A percentile compares a stretch with the other conserved stretches of the same genome.
These are phyloP conservation scores for Dactylis glomerata DNA, from an alignment of 176 grass and related monocot genomes.

Conservation along the genomic window DNA sequence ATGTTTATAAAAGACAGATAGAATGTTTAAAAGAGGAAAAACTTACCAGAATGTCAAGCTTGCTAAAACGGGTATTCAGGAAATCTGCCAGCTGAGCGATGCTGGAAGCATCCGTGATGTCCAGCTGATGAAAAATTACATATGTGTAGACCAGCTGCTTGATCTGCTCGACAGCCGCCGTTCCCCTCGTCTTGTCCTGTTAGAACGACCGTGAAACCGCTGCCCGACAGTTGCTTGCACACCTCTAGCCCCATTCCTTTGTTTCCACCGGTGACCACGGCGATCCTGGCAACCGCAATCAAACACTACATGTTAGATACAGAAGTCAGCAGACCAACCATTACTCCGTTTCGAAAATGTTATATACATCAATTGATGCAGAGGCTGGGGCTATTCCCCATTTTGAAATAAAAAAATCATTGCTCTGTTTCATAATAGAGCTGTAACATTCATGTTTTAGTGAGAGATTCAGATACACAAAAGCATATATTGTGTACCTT, in stretches of 20 bases:
- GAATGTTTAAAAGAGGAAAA: not conserved
- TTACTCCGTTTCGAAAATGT: too few relatives aligned
- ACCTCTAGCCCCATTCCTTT: constrained; percentile 54
- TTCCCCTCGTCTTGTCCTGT: constrained; percentile 45
- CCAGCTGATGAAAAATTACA: constrained; percentile 50
- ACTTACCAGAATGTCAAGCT: constrained; percentile 42
- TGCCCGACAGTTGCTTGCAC: constrained; percentile 36
- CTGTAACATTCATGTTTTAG: too few relatives aligned
- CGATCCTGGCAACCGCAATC: constrained; percentile 11
- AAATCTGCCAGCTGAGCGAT: constrained; percentile 34
- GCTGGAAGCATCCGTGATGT: constrained; percentile 36
- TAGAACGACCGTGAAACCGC: constrained; percentile 36
- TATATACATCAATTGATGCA: too few relatives aligned
- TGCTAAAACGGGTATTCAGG: constrained; percentile 33
- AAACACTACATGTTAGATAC: too few relatives aligned
- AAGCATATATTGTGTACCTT: too few relatives aligned
- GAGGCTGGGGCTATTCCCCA: too few relatives aligned
- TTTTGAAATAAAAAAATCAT: too few relatives aligned
- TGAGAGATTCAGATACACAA: too few relatives aligned
- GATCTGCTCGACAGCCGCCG: constrained; percentile 29
- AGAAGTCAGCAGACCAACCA: too few relatives aligned
- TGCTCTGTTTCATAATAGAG: too few relatives aligned
- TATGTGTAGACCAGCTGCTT: not conserved
- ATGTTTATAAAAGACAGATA: too few relatives aligned
- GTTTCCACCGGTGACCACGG: constrained; percentile 53